These are phyloP conservation scores for Pythium phragmitis DNA, from an alignment of 352 stramenopile genomes.

Conservation along the genomic window DNA sequence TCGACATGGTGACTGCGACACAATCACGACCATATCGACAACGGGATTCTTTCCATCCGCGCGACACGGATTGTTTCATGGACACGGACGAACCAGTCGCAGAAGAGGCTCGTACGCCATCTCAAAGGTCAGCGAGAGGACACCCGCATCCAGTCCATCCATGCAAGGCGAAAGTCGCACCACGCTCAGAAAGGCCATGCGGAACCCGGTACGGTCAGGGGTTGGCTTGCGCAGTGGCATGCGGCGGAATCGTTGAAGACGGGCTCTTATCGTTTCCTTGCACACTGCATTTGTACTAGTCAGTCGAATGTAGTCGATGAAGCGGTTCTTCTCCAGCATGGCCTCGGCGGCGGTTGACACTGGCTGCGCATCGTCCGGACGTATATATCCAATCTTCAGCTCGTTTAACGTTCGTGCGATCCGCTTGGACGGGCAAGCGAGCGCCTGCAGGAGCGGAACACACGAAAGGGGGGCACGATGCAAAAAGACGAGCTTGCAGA, in stretches of 20 bases:
- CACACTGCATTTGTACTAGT: too few relatives aligned
- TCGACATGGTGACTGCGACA: too few relatives aligned
- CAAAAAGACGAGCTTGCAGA: neutral
- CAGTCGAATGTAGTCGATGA: neutral
- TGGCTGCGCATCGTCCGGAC: neutral
- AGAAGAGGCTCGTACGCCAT: neutral
- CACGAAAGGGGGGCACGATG: neutral
- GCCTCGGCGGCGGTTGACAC: neutral
- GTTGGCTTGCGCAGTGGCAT: too few relatives aligned
- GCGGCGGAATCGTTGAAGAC: too few relatives aligned
- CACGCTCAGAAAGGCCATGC: too few relatives aligned
- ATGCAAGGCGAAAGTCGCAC: neutral
- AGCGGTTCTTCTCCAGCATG: neutral
- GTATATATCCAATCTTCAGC: neutral
- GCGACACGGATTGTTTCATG: too few relatives aligned
- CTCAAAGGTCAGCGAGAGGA: neutral
- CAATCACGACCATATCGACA: too few relatives aligned
- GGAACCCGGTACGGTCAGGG: too few relatives aligned
- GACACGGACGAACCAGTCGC: neutral
- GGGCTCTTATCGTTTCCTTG: too few relatives aligned
- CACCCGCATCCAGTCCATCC: neutral
- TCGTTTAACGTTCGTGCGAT: neutral
- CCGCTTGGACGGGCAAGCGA: neutral
- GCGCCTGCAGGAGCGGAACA: neutral
- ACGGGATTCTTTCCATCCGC: too few relatives aligned